These are phyloP conservation scores for Nelumbo lutea DNA, from an alignment of 164 flowering plant species.

Conservation along the genomic window DNA sequence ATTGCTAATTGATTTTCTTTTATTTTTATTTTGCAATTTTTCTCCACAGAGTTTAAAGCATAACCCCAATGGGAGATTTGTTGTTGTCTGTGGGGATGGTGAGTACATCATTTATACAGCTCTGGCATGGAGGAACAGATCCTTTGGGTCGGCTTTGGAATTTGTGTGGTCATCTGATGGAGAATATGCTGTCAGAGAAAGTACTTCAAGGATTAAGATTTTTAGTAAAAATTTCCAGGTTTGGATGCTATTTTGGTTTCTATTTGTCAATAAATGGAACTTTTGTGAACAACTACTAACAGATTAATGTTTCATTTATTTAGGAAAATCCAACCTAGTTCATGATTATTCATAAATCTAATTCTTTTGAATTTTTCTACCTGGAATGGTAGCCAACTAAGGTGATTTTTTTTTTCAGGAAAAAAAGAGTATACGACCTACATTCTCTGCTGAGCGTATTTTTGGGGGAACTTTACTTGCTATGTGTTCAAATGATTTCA, in stretches of 20 bases:
- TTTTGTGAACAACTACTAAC: background rate
- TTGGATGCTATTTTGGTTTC: conserved; percentile 6
- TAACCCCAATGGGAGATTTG: conserved; percentile 97
- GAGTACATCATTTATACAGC: conserved; percentile 94
- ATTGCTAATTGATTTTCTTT: background rate
- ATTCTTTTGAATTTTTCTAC: too few species aligned
- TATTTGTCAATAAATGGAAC: background rate
- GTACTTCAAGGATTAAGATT: conserved; percentile 87
- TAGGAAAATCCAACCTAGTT: too few species aligned
- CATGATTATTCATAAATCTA: too few species aligned
- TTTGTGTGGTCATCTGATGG: conserved; percentile 97
- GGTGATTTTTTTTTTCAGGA: conserved; percentile 56
- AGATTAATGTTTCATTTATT: background rate
- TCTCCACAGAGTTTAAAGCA: conserved; percentile 83
- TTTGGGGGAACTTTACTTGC: conserved; percentile 87
- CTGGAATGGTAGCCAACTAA: conserved; percentile 7
- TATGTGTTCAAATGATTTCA: conserved; percentile 96
- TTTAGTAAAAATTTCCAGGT: conserved; percentile 93
- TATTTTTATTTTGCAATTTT: background rate
- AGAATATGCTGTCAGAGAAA: conserved; percentile 95
- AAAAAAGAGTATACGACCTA: conserved; percentile 82
- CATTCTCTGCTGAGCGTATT: conserved; percentile 91
- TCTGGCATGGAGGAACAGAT: conserved; percentile 97
- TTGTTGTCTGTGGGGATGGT: conserved; percentile 99
- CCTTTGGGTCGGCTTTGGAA: conserved; percentile 98